phyloP scores from a whole-genome alignment of 73 alveolate species.

The Halteria grandinella region DNA sequence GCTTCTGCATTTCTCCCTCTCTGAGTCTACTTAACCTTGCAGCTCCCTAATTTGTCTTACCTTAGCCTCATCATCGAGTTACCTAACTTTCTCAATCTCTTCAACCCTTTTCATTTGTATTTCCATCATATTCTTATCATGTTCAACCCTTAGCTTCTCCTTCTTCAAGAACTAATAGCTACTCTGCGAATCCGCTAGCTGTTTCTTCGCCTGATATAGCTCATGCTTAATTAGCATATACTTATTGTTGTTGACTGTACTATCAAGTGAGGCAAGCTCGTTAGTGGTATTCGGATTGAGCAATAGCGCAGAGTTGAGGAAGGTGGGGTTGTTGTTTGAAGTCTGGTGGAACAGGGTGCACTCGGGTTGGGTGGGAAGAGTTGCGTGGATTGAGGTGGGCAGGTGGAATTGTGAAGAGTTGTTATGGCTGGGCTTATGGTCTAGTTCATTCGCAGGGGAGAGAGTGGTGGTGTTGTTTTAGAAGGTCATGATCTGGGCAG shows the following conservation, averaged over 20 bases:
- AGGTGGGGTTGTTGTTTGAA: too few relatives aligned
- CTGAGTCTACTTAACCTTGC: background rate
- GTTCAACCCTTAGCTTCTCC: conserved; percentile 45
- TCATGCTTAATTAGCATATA: background rate
- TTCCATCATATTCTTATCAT: conserved; percentile 36
- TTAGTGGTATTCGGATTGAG: background rate
- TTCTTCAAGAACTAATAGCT: conserved; percentile 44
- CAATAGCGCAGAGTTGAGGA: too few relatives aligned
- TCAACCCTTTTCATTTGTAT: conserved; percentile 24
- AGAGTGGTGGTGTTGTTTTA: too few relatives aligned
- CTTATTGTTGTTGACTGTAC: background rate
- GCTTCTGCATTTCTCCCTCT: background rate
- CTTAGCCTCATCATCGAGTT: background rate
- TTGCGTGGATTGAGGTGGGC: too few relatives aligned
- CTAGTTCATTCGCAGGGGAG: too few relatives aligned
- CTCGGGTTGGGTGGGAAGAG: too few relatives aligned
- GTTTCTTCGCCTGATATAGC: conserved; percentile 13
- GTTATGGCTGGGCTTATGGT: too few relatives aligned
- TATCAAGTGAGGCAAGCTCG: background rate
- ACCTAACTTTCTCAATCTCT: background rate
- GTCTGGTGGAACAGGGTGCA: too few relatives aligned
- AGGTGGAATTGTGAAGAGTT: too few relatives aligned
- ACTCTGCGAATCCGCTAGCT: conserved; percentile 23
- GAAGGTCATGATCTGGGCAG: too few relatives aligned
- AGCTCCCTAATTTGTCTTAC: conserved; percentile 3